A percentile compares a stretch with the other conserved stretches of the same genome.
Evolutionary conservation across 306 rosid genomes (phyloP).

Genomic region (Trichosanthes truncata): DNA sequence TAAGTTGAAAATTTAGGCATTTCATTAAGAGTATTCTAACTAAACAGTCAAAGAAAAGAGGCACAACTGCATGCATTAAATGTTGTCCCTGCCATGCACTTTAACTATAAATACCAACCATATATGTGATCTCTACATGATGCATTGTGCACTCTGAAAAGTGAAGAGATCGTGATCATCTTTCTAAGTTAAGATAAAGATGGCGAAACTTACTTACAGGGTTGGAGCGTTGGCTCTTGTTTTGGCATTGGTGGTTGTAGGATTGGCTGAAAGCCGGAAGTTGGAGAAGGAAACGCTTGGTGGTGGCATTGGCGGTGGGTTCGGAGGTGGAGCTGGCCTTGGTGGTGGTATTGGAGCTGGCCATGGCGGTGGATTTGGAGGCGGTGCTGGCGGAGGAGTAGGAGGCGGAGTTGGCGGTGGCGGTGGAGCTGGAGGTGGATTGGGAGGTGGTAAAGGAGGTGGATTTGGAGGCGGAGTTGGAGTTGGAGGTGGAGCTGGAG

Average conservation of each 20-base stretch:
- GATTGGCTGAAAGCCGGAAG: slow-evolving; percentile 38
- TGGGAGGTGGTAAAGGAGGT: not conserved
- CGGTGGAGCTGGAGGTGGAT: slow-evolving; percentile 1
- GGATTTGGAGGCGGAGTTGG: slow-evolving; percentile 3
- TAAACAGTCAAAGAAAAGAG: not conserved
- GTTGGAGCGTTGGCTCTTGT: slow-evolving; percentile 29
- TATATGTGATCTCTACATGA: not conserved
- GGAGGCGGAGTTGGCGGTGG: not conserved
- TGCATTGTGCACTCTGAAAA: not conserved
- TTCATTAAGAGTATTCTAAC: slow-evolving; percentile 16
- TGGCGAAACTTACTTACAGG: slow-evolving; percentile 32
- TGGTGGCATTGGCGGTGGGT: slow-evolving; percentile 10
- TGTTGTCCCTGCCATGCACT: slow-evolving; percentile 11
- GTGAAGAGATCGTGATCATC: not conserved
- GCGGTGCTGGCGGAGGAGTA: not conserved
- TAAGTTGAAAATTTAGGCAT: slow-evolving; percentile 31
- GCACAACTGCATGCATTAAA: slow-evolving; percentile 37
- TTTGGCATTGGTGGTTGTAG: slow-evolving; percentile 25
- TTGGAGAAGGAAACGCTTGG: slow-evolving; percentile 19
- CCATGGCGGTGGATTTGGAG: not conserved
- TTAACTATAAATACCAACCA: slow-evolving; percentile 45
- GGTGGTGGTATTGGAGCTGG: not conserved
- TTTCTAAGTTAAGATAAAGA: slow-evolving; percentile 6
- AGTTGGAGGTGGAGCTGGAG: not conserved
- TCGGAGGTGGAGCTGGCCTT: not conserved